Base-by-base conservation (phyloP, 306 rosid genomes). In the Macrotyloma uniflorum region DNA sequence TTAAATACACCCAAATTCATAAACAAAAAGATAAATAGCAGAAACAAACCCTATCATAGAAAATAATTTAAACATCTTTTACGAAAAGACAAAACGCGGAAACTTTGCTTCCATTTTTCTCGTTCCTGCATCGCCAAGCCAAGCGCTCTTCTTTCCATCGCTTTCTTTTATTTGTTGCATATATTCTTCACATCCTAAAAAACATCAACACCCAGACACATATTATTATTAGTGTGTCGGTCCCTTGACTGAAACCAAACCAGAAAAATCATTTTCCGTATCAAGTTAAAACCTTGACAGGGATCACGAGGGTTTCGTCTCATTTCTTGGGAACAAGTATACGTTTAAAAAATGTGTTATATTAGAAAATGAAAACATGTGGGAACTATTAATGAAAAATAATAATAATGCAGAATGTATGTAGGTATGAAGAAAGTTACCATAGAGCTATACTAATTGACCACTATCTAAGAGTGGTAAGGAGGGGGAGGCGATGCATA, bases 401-500 rank as follows among this genome's bases (percentile, higher is more conserved):
- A 20, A 53, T 23, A 55, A 23, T 5, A 72, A 64, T 14, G 43
- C 32, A 16, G 19, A 35, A 14, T 13, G 47, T 42, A 12, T 1
- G 47, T 38, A 38, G 43, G 38, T 46, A 16, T 24, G 6, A 47
- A 43, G 55, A 54, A 36, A 74, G 79, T 88, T 75, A 87, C 97
- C 94, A 85, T 55, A 51, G 68, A 18, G 79, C 35, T 67, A 18
- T 6, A 51, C 24, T 50, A 58, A 30, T 58, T 24, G 28, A 12
- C 67, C 30, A 61, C 59, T 65, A 28, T 86, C 91, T 88, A 90
- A 65, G 71, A 53, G 85, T 87, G 90, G 90, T 86, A 79, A 26
- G 97, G 95, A 47, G 97, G 97, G 57, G 97, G 97, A 59, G 97
- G 97, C 38, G 97, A 90, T 8, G 90, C 47, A 62, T 90, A 91